Evolutionary conservation across 495 filamentous ascomycete genomes (phyloP).

Genomic region (Penicillium parvum): DNA sequence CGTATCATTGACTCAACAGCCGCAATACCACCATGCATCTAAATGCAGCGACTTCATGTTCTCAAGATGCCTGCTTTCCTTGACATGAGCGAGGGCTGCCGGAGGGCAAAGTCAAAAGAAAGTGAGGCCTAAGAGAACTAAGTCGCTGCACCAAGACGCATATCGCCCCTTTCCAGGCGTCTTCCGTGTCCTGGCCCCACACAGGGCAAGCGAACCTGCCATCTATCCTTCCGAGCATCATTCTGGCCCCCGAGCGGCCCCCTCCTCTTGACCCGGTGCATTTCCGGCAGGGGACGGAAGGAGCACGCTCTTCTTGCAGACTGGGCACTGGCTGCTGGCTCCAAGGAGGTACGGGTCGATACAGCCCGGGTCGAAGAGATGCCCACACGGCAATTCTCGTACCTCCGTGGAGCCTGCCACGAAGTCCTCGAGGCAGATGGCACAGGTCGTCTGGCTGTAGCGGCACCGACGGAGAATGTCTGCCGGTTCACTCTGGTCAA

Average conservation of each 20-base stretch:
- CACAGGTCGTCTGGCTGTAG: constrained; percentile 57
- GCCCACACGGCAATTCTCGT: constrained; percentile 79
- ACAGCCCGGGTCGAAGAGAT: constrained; percentile 88
- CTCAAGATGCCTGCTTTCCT: no score
- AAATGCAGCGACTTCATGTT: no score
- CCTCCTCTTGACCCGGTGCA: constrained; percentile 72
- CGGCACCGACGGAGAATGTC: constrained; percentile 19
- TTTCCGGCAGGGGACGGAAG: constrained; percentile 71
- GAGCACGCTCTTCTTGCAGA: constrained; percentile 79
- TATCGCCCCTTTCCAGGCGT: no score
- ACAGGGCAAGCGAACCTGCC: no score
- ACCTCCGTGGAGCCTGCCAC: constrained; percentile 61
- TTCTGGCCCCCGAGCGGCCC: constrained; percentile 22
- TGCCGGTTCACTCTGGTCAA: not conserved
- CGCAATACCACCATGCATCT: no score
- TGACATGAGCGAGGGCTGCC: no score
- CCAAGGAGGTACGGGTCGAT: constrained; percentile 73
- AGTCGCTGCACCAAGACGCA: no score
- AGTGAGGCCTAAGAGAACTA: no score
- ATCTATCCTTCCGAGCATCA: constrained; percentile 1
- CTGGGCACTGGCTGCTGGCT: constrained; percentile 74
- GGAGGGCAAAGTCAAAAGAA: no score
- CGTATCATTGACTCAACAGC: no score
- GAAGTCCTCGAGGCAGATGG: constrained; percentile 84
- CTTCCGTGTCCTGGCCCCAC: no score